A percentile compares a stretch with the other conserved stretches of the same genome.
Evolutionary conservation across 768 basidiomycete genomes (phyloP).

Genomic region (Asterophora parasitica): DNA sequence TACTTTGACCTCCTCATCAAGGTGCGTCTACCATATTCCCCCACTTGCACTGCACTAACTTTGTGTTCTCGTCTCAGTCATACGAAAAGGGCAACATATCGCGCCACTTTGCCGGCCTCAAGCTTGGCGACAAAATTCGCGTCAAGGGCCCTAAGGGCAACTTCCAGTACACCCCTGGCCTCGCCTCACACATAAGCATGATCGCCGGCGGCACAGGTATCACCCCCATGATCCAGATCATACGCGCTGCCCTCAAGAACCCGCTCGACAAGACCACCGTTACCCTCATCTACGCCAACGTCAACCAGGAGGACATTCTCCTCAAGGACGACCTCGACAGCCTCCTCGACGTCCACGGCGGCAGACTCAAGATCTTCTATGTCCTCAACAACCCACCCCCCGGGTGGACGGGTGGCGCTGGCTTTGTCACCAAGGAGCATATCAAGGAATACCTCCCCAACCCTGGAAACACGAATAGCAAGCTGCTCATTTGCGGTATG

Average conservation of each 20-base stretch:
- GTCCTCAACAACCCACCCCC: conserved; percentile 94
- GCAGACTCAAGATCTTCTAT: conserved; percentile 74
- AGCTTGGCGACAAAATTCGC: conserved; percentile 81
- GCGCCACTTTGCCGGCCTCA: conserved; percentile 72
- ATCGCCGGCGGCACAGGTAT: conserved; percentile 99
- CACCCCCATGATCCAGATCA: conserved; percentile 98
- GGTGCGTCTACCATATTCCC: conserved; percentile 34
- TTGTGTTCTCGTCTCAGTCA: no score
- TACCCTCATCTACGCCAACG: conserved; percentile 94
- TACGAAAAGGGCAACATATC: conserved; percentile 99
- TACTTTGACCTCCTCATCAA: conserved; percentile 97
- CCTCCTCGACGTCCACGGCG: conserved; percentile 55
- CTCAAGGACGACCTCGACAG: conserved; percentile 84
- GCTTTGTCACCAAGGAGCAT: conserved; percentile 91
- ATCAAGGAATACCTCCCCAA: conserved; percentile 79
- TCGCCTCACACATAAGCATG: conserved; percentile 86
- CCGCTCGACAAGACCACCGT: conserved; percentile 80
- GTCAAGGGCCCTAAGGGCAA: conserved; percentile 97
- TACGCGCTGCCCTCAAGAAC: conserved; percentile 89
- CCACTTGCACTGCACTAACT: no score
- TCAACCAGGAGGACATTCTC: conserved; percentile 88
- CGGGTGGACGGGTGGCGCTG: conserved; percentile 83
- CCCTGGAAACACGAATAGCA: conserved; percentile 57
- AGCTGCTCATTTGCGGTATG: conserved; percentile 81
- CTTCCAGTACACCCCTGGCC: conserved; percentile 75